Evolutionary conservation across 306 rosid genomes (phyloP), one percentile per base, ranked within the genome.

Genomic region (Begonia masoniana): DNA sequence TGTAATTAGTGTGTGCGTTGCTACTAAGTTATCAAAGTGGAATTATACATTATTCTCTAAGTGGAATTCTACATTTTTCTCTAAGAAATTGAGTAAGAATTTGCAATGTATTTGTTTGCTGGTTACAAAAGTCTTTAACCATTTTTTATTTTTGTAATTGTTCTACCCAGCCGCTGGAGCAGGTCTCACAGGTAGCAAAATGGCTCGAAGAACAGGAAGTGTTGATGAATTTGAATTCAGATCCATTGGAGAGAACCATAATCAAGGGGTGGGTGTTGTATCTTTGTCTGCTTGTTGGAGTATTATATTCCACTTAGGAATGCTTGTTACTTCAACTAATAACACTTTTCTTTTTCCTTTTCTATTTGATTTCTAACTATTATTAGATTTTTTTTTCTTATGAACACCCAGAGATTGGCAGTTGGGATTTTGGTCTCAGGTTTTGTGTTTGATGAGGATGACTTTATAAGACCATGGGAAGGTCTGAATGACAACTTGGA

Each of bases 381-480:
- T 36, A 6, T 47, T 9, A 21, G 6, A 11, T 56, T 7, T 47
- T 62, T 15, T 39, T 45, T 50, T 57, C 58, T 31, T 54, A 47
- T 63, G 48, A 31, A 56, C 56, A 48, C 68, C 65, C 94, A 89
- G 94, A 76, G 73, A 67, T 81, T 89, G 46, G 85, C 91, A 24
- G 95, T 89, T 55, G 92, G 71, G 69, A 85, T 89, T 68, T 67
- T 72, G 64, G 68, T 89, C 68, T 82, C 97, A 4, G 97, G 97
- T 62, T 77, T 82, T 67, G 91, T 75, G 47, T 85, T 89, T 52
- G 59, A 74, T 48, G 77, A 74, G 81, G 71, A 73, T 50, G 97
- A 89, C 77, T 89, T 89, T 55, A 3, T 78, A 53, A 74, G 61
- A 74, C 94, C 97, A 50, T 89, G 97, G 97, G 94, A 80, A 59